Evolutionary conservation across 2,329 filamentous ascomycete species (phyloP).

Genomic region (Fusarium sp.): DNA sequence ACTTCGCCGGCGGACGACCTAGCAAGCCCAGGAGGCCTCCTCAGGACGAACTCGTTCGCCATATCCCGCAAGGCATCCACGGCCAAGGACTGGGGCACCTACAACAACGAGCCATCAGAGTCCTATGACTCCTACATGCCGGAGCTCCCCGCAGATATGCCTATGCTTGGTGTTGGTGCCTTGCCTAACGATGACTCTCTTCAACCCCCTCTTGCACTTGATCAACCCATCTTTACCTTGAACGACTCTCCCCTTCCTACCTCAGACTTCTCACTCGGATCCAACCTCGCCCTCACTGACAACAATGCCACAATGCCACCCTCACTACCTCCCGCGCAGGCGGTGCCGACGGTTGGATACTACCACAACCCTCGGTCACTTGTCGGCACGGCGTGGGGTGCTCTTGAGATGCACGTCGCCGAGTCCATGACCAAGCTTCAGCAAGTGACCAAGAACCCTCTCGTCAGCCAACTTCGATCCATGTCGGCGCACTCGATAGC

Average conservation of each 20-base stretch:
- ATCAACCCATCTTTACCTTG: constrained; percentile 54
- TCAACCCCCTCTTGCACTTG: constrained; percentile 46
- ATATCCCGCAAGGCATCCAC: constrained; percentile 39
- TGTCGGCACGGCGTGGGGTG: constrained; percentile 58
- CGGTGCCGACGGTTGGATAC: constrained; percentile 44
- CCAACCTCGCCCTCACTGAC: constrained; percentile 54
- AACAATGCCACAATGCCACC: constrained; percentile 38
- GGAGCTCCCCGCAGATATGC: constrained; percentile 60
- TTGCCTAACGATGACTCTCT: constrained; percentile 47
- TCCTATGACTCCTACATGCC: constrained; percentile 49
- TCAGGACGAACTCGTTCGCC: constrained; percentile 43
- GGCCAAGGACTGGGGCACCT: constrained; percentile 39
- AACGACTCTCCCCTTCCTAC: constrained; percentile 50
- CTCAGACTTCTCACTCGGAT: constrained; percentile 49
- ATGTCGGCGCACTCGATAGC: constrained; percentile 57
- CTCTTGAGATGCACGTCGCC: constrained; percentile 60
- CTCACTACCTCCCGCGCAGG: constrained; percentile 22
- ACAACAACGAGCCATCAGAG: constrained; percentile 47
- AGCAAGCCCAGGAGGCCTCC: constrained; percentile 49
- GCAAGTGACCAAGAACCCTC: constrained; percentile 54
- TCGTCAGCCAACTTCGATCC: constrained; percentile 56
- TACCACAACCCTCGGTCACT: constrained; percentile 49
- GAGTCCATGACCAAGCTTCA: constrained; percentile 59
- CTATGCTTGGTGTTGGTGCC: constrained; percentile 47
- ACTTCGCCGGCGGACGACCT: constrained; percentile 60